Evolutionary conservation across 2,329 filamentous ascomycete species (phyloP), one percentile per base, ranked within the genome.

Genomic region (Fusarium verticillioides): DNA sequence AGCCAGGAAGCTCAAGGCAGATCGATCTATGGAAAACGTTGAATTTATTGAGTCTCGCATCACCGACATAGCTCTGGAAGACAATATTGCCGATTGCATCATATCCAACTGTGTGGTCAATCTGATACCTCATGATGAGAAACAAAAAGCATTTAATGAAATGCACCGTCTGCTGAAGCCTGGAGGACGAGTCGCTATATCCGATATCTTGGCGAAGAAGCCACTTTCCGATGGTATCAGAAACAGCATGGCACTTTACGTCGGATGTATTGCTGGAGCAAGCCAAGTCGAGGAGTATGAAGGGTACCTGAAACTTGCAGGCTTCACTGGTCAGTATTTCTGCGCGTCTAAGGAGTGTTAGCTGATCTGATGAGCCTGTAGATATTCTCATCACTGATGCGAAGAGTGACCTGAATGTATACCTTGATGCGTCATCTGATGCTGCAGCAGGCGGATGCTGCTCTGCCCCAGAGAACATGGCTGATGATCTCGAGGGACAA

Each of bases 41-140:
- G 15, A 37, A 1, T 68, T 69, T 2, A 5, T 69, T 3, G 21
- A 68, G 18, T 62, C 57, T 4, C 13, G 18, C 2, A 68, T 69
- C 4, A 68, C 56, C 1, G 9, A 34, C 0, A 50, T 69, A 10
- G 26, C 43, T 10, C 21, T 69, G 2, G 3, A 19, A 2, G 28
- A 37, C 2, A 9, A 1, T 4, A 28, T 40, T 0, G 49, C 50
- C 5, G 64, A 69, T 21, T 69, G 66, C 4, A 85, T 92, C 63
- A 90, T 91, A 70, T 88, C 86, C 70, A 92, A 92, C 79, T 92
- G 90, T 66, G 89, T 90, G 32, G 81, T 91, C 66, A 91, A 91
- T 71, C 86, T 91, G 1, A 86, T 91, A 2, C 88, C 88, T 0
- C 77, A 80, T 13, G 63, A 69, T 1, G 87, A 91, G 15, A 91